Conservation (phyloP, 1,139 yeast species). For the Candida anutae region DNA sequence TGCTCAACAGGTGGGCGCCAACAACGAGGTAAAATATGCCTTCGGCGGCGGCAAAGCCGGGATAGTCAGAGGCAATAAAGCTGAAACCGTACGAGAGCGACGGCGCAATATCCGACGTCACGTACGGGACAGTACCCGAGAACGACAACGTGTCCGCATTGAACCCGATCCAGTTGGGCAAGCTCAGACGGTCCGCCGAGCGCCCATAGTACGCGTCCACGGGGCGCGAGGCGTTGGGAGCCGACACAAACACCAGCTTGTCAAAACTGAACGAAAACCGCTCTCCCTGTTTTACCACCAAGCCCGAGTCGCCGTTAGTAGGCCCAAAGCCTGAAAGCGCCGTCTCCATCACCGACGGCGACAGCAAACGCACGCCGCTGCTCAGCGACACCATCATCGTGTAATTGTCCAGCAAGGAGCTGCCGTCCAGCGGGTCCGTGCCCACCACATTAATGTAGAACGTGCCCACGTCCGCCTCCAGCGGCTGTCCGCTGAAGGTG, state of each 20-base stretch:
- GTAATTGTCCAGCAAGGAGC: constrained; percentile 40
- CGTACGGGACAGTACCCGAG: constrained; percentile 82
- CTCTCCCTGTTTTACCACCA: constrained; percentile 67
- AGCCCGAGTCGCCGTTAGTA: constrained; percentile 67
- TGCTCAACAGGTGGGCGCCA: constrained; percentile 82
- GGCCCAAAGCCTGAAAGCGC: constrained; percentile 51
- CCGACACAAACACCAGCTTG: constrained; percentile 43
- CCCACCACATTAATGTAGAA: constrained; percentile 52
- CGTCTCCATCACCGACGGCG: constrained; percentile 32
- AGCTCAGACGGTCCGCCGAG: constrained; percentile 71
- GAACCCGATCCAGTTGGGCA: constrained; percentile 84
- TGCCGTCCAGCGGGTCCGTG: constrained; percentile 46
- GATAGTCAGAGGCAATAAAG: constrained; percentile 71
- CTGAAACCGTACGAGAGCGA: constrained; percentile 66
- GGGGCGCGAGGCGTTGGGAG: constrained; percentile 33
- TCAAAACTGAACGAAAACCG: constrained; percentile 58
- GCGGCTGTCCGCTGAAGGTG: constrained; percentile 67
- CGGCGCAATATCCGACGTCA: constrained; percentile 82
- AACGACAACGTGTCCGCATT: constrained; percentile 58
- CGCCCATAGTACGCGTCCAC: constrained; percentile 78
- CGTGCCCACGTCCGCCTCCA: constrained; percentile 32
- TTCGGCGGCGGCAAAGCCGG: constrained; percentile 67
- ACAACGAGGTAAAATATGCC: constrained; percentile 66
- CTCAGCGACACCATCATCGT: constrained; percentile 51
- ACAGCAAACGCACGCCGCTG: constrained; percentile 41